phyloP scores from a whole-genome alignment of 306 rosid genomes.

The Biancaea sappan region DNA sequence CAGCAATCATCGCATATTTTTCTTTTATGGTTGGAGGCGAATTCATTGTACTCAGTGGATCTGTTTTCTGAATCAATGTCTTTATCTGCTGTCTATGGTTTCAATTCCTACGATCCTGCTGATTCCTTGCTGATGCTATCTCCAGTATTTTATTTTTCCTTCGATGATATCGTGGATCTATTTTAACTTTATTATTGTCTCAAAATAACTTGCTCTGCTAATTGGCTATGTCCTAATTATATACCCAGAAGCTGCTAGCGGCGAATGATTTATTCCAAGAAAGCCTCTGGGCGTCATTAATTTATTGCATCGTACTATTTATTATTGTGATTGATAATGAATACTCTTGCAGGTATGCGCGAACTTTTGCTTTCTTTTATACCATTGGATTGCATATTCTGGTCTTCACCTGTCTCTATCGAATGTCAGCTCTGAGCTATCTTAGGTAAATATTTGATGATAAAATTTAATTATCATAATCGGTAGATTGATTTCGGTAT shows the following conservation, averaged over 20 bases:
- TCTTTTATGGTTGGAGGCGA: background rate
- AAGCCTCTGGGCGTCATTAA: background rate
- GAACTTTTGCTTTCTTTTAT: slow-evolving; percentile 94
- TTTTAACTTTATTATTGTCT: background rate
- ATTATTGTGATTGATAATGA: slow-evolving; percentile 24
- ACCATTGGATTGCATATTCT: slow-evolving; percentile 88
- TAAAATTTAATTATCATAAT: background rate
- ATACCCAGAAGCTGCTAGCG: background rate
- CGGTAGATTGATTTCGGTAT: slow-evolving; percentile 14
- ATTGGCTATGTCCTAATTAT: background rate
- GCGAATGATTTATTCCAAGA: background rate
- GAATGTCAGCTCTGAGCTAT: slow-evolving; percentile 95
- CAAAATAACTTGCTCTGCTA: background rate
- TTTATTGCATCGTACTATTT: slow-evolving; percentile 13
- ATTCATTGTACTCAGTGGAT: background rate
- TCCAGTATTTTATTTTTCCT: background rate
- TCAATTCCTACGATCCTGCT: background rate
- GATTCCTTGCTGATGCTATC: background rate
- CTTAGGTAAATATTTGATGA: slow-evolving; percentile 57
- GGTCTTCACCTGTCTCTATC: slow-evolving; percentile 92
- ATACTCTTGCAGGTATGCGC: slow-evolving; percentile 73
- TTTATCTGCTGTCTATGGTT: background rate
- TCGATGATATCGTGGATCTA: background rate
- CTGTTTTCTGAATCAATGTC: slow-evolving; percentile 8
- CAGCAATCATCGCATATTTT: background rate